A percentile compares a stretch with the other conserved stretches of the same genome.
phyloP scores from a whole-genome alignment of 805 yeast genomes.

The Sugiyamaella boreocaroliniensis region DNA sequence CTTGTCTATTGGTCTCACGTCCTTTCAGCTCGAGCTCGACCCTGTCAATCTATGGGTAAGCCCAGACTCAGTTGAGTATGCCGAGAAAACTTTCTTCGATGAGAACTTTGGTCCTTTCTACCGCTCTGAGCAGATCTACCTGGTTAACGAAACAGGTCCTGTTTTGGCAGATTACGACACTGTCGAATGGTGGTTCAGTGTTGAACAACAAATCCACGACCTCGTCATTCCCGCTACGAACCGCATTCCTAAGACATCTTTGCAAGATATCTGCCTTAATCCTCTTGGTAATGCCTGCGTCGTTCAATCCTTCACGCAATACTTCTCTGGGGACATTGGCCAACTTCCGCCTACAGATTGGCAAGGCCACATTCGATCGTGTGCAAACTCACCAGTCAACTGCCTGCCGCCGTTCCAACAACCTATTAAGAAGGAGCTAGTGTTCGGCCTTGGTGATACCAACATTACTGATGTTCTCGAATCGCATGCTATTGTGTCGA shows the following conservation, averaged over 20 bases:
- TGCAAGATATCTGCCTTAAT: constrained; percentile 71
- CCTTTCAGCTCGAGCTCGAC: constrained; percentile 59
- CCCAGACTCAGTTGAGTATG: constrained; percentile 59
- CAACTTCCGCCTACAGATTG: constrained; percentile 48
- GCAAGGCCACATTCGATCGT: constrained; percentile 46
- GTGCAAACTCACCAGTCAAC: constrained; percentile 77
- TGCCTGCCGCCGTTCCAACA: constrained; percentile 90
- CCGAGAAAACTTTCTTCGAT: constrained; percentile 65
- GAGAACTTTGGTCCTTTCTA: constrained; percentile 85
- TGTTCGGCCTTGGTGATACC: constrained; percentile 54
- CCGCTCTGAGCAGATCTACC: constrained; percentile 75
- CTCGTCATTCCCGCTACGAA: constrained; percentile 5
- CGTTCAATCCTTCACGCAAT: constrained; percentile 82
- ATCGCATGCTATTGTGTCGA: constrained; percentile 69
- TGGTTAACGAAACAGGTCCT: constrained; percentile 61
- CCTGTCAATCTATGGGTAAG: constrained; percentile 92
- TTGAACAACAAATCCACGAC: constrained; percentile 48
- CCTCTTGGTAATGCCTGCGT: constrained; percentile 75
- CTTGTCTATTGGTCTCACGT: constrained; percentile 46
- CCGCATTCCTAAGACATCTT: constrained; percentile 23
- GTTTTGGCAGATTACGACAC: constrained; percentile 59
- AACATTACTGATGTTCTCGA: constrained; percentile 39
- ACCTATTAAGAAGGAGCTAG: constrained; percentile 64
- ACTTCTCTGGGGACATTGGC: constrained; percentile 59
- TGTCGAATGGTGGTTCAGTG: constrained; percentile 83